Conservation (phyloP, 192 early-diverging fungal species). For the Coemansia sp. region DNA sequence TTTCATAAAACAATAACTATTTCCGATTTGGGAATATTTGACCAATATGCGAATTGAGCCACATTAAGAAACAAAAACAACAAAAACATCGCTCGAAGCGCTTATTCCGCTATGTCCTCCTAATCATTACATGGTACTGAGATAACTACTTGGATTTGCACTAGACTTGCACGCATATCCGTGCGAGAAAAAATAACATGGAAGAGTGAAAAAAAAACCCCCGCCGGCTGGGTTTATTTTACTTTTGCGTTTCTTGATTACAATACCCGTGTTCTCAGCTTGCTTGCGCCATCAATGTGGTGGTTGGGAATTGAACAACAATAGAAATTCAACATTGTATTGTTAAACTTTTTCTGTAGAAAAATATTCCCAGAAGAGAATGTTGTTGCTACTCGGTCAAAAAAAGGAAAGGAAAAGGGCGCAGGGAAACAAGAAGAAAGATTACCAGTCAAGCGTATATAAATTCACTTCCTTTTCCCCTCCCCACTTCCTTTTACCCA, state of each 20-base stretch:
- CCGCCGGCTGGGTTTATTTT: too few species aligned
- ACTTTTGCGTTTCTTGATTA: neutral
- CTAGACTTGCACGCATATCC: too few species aligned
- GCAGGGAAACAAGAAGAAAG: neutral
- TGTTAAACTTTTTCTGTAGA: neutral
- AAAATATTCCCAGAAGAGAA: neutral
- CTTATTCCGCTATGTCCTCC: too few species aligned
- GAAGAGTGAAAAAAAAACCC: too few species aligned
- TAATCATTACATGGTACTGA: too few species aligned
- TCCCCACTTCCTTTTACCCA: neutral
- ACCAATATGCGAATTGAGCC: neutral
- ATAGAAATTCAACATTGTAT: neutral
- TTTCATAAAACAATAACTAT: neutral
- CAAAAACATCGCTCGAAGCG: neutral
- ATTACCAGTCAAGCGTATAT: neutral
- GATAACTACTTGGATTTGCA: neutral
- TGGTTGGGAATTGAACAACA: too few species aligned
- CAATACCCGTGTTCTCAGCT: neutral
- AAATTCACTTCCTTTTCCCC: neutral
- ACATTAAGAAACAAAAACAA: neutral
- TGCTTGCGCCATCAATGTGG: neutral
- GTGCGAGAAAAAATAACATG: too few species aligned
- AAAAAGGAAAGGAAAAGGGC: neutral
- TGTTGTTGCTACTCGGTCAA: constrained; percentile 9
- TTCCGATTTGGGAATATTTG: neutral